phyloP scores from a whole-genome alignment of 1,284 basidiomycete species.

The Taiwanofungus camphoratus region DNA sequence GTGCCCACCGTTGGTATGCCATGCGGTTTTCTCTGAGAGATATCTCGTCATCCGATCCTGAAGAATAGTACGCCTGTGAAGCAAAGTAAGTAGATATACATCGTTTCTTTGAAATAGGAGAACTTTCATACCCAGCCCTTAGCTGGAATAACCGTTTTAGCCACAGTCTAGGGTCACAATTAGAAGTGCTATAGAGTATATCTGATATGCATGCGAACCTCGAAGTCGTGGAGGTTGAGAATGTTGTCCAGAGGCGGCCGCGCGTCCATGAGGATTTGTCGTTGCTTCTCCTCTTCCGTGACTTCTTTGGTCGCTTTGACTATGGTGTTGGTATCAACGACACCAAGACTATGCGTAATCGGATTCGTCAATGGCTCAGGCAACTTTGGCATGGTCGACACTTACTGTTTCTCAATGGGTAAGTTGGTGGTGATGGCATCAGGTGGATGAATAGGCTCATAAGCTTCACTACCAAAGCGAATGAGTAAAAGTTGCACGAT shows the following conservation, averaged over 20 bases:
- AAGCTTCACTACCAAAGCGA: conserved; percentile 38
- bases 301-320: conserved; percentile 39
- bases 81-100: neutral
- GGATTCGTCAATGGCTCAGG: too few relatives aligned
- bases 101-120: neutral
- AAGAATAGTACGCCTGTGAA: conserved; percentile 60
- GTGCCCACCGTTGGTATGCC: conserved; percentile 50
- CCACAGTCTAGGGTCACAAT: conserved; percentile 34
- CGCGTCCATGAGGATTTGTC: conserved; percentile 33
- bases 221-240: conserved; percentile 70
- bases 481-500: neutral
- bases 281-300: conserved; percentile 37
- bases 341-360: conserved; percentile 45
- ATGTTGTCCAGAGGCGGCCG: conserved; percentile 54
- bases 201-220: conserved; percentile 27
- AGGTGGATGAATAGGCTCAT: conserved; percentile 60
- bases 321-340: conserved; percentile 42
- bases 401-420: conserved; percentile 41
- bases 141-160: conserved; percentile 44
- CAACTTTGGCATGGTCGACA: too few relatives aligned
- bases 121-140: conserved; percentile 36
- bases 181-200: neutral
- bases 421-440: conserved; percentile 59
- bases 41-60: conserved; percentile 62
- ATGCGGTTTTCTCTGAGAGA: conserved; percentile 64